Percentiles rank a stretch among this genome's conserved stretches.
Evolutionary conservation across 1,139 yeast genomes (phyloP).

Genomic region (Pichia terricola): DNA sequence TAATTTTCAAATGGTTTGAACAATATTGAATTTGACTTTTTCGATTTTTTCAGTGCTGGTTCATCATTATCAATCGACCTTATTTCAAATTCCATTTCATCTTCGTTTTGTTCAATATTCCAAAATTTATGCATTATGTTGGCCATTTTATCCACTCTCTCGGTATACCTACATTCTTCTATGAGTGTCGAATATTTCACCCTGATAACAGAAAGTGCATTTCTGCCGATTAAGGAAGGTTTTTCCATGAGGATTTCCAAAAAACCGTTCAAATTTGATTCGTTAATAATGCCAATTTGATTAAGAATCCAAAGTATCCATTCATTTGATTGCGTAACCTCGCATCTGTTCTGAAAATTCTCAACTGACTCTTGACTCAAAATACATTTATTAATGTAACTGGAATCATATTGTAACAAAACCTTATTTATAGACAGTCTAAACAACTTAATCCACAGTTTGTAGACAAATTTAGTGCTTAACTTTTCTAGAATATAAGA

Average conservation of each 20-base stretch:
- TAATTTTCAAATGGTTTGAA: conserved; percentile 29
- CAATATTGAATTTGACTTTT: conserved; percentile 7
- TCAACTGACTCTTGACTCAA: conserved; percentile 1
- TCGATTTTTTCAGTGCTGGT: no score
- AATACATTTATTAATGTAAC: conserved; percentile 1
- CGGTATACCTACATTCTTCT: background rate
- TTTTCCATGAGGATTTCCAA: background rate
- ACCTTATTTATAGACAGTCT: conserved; percentile 7
- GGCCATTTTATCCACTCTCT: conserved; percentile 4
- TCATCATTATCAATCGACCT: no score
- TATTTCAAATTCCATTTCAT: no score
- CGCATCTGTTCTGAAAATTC: conserved; percentile 5
- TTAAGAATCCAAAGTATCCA: conserved; percentile 11
- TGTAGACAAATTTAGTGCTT: conserved; percentile 14
- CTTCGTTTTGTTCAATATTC: conserved; percentile 7
- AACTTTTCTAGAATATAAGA: conserved; percentile 24
- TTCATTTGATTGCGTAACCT: conserved; percentile 5
- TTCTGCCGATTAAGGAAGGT: conserved; percentile 1
- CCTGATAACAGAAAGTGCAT: conserved; percentile 2
- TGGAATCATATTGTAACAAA: conserved; percentile 3
- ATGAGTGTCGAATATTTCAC: conserved; percentile 1
- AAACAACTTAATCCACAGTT: conserved; percentile 12
- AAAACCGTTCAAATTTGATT: background rate
- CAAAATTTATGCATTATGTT: conserved; percentile 15
- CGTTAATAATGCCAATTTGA: conserved; percentile 3